Evolutionary conservation across 2,329 filamentous ascomycete genomes (phyloP).

Genomic region (Calcarisporium arbuscula): DNA sequence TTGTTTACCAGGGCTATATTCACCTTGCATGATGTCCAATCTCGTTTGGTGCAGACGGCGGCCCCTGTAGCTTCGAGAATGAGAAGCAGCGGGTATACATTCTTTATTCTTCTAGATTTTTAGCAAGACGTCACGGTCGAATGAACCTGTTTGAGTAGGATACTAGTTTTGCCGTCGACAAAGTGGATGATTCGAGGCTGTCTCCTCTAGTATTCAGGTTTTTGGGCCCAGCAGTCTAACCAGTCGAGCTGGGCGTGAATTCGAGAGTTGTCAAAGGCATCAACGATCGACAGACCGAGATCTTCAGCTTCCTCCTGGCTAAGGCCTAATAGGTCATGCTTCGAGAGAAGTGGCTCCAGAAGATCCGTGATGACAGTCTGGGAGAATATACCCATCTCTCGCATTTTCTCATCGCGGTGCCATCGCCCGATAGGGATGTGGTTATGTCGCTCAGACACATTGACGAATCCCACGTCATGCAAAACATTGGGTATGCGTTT

Average conservation of each 20-base stretch:
- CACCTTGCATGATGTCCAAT: too few relatives aligned
- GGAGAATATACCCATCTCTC: conserved; percentile 32
- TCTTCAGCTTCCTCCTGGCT: conserved; percentile 25
- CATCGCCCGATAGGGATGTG: conserved; percentile 31
- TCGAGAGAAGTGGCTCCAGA: conserved; percentile 25
- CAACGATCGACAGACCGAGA: conserved; percentile 23
- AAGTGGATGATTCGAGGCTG: too few relatives aligned
- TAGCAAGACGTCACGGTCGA: too few relatives aligned
- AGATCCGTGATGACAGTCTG: conserved; percentile 29
- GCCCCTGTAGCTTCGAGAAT: too few relatives aligned
- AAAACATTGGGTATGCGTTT: conserved; percentile 21
- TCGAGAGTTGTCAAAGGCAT: conserved; percentile 23
- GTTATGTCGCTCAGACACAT: conserved; percentile 21
- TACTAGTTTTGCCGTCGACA: too few relatives aligned
- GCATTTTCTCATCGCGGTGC: conserved; percentile 24
- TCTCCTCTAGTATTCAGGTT: conserved; percentile 23
- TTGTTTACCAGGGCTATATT: too few relatives aligned
- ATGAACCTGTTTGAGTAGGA: too few relatives aligned
- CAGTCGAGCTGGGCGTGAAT: conserved; percentile 28
- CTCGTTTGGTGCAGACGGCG: too few relatives aligned
- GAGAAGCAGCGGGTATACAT: too few relatives aligned
- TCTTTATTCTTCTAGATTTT: too few relatives aligned
- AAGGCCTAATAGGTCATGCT: conserved; percentile 26
- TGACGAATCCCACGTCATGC: conserved; percentile 26
- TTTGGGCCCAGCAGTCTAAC: conserved; percentile 32